Evolutionary conservation across 768 basidiomycete species (phyloP).

Genomic region (Suillus clintonianus): DNA sequence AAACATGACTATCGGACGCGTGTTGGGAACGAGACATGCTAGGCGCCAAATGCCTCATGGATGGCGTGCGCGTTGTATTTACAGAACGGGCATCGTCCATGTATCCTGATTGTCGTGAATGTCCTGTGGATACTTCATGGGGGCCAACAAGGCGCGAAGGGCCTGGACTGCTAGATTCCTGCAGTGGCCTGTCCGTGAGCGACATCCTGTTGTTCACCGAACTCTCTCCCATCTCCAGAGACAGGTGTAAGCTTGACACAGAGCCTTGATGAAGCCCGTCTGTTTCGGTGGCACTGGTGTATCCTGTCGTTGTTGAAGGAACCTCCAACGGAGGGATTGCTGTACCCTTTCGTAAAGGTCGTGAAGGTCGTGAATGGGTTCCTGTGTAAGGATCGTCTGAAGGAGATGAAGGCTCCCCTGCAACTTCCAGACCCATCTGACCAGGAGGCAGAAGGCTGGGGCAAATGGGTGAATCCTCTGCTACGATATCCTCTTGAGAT

Average conservation of each 20-base stretch:
- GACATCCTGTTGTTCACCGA: not conserved
- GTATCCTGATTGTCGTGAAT: not conserved
- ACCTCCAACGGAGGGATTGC: not conserved
- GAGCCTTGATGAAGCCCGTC: not conserved
- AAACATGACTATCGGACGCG: not conserved
- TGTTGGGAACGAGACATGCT: not conserved
- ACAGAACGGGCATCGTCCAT: not conserved
- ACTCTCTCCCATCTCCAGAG: not conserved
- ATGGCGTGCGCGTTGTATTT: not conserved
- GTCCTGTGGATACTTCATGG: not conserved
- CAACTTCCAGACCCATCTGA: not conserved
- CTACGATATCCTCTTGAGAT: not conserved
- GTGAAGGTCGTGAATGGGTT: not conserved
- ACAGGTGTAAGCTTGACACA: not conserved
- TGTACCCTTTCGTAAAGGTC: not conserved
- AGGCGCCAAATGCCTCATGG: not conserved
- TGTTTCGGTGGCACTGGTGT: not conserved
- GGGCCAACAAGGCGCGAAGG: not conserved
- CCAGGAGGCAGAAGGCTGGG: not conserved
- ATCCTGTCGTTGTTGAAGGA: not conserved
- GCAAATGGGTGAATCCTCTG: not conserved
- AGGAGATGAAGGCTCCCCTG: slow-evolving; percentile 1
- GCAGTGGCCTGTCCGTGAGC: too few relatives aligned
- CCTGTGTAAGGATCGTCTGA: slow-evolving; percentile 4
- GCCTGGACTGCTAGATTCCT: not conserved